Evolutionary conservation across 1,284 basidiomycete genomes (phyloP), one percentile per base, ranked within the genome.

Genomic region (Porogramme epimiltina): DNA sequence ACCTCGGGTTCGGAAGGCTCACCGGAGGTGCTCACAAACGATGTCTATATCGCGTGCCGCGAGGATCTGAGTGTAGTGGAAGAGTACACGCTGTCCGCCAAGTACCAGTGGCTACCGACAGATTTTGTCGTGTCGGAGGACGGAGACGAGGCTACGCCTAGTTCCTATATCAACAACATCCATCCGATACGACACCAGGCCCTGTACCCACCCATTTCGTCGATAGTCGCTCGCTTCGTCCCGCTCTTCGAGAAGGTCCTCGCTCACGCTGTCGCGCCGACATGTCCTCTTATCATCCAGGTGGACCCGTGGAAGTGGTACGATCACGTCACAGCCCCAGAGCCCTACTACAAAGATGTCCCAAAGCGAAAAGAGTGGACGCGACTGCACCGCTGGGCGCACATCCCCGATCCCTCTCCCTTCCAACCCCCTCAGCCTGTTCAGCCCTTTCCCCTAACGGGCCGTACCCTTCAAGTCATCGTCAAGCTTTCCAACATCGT

Each of bases 211-310:
- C 22, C 24, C 16, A 4, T 50, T 13, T 24, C 33, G 9, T 15
- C 33, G 20, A 10, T 42, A 23, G 24, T 42, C 24, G 41, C 22
- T 16, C 41, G 41, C 24, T 42, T 42, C 41, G 16, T 68, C 6
- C 63, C 66, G 2, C 58, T 62, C 45, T 60, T 68, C 40, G 56
- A 66, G 37, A 65, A 60, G 4, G 64, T 64, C 24, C 40, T 66
- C 45, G 44, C 60, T 28, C 66, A 67, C 43, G 42, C 59, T 15
- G 49, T 63, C 10, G 54, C 62, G 5, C 54, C 65, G 13, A 57
- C 52, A 37, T 56, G 60, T 13, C 59, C 66, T 4, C 59, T 52
- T 38, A 56, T 56, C 39, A 48, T 64, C 19, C 61, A n/a, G n/a
- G n/a, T n/a, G n/a, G n/a, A n/a, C n/a, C n/a, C n/a, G n/a, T n/a